Conservation (phyloP, 2,329 filamentous ascomycete genomes). For the Stromatinia cepivora region DNA sequence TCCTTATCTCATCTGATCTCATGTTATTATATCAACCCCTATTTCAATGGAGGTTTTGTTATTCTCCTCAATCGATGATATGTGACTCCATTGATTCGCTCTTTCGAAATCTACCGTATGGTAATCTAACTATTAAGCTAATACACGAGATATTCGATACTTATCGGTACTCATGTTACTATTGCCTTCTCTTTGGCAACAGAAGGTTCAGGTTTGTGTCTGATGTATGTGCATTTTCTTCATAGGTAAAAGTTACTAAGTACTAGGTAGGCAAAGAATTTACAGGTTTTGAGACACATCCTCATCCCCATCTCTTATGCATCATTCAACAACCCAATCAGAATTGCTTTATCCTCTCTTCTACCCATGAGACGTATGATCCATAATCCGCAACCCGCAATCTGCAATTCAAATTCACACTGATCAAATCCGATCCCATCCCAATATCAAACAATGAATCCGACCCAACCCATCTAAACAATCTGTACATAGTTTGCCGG, state of each 20-base stretch:
- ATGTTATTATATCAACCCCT: neutral
- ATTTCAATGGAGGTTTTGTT: neutral
- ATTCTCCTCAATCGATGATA: neutral
- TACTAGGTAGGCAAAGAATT: neutral
- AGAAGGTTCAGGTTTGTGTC: neutral
- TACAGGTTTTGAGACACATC: neutral
- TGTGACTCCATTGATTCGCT: neutral
- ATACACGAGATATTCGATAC: neutral
- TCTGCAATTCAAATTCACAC: neutral
- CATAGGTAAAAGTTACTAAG: neutral
- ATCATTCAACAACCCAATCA: neutral
- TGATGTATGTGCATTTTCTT: neutral
- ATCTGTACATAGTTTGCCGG: constrained; percentile 88
- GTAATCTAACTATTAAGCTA: neutral
- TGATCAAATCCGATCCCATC: neutral
- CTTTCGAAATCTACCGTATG: neutral
- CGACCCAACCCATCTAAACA: constrained; percentile 28
- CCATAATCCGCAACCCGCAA: too few species aligned
- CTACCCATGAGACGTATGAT: neutral
- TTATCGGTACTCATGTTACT: neutral
- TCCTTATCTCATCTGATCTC: neutral
- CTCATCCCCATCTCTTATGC: too few species aligned
- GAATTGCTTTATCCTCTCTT: neutral
- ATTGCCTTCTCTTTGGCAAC: too few species aligned
- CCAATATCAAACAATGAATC: neutral